A percentile compares a stretch with the other conserved stretches of the same genome.
Evolutionary conservation across 305 asterid genomes (phyloP).

Genomic region (Plantago coronopus): DNA sequence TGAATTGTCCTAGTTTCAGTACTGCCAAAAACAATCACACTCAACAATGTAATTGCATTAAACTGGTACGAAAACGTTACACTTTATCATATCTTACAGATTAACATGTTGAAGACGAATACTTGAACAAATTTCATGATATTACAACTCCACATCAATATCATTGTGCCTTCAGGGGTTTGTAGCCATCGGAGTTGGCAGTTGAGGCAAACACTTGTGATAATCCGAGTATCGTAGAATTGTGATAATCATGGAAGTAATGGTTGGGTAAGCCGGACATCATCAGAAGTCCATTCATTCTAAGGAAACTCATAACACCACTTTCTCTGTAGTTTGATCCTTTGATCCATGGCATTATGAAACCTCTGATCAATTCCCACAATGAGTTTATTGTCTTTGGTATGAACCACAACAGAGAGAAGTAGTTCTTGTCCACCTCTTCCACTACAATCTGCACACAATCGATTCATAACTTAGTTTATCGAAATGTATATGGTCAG

Average conservation of each 20-base stretch:
- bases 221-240: conserved; percentile 43
- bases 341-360: conserved; percentile 22
- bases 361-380: conserved; percentile 54
- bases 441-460: conserved; percentile 33
- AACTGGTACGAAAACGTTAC: too few relatives aligned
- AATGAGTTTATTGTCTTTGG: conserved; percentile 40
- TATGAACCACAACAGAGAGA: conserved; percentile 36
- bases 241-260: conserved; percentile 49
- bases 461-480: too few relatives aligned
- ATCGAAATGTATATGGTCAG: too few relatives aligned
- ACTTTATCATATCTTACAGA: too few relatives aligned
- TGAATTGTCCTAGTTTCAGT: too few relatives aligned
- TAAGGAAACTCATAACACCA: conserved; percentile 25
- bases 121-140: too few relatives aligned
- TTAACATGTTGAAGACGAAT: too few relatives aligned
- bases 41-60: too few relatives aligned
- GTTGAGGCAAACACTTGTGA: conserved; percentile 13
- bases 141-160: too few relatives aligned
- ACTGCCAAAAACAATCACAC: too few relatives aligned
- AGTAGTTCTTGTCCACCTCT: conserved; percentile 60
- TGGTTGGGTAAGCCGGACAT: conserved; percentile 53
- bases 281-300: conserved; percentile 32
- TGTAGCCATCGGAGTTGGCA: not conserved
- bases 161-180: not conserved
- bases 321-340: conserved; percentile 45